Percentiles rank a stretch among this genome's conserved stretches.
Evolutionary conservation across 306 rosid species (phyloP).

Genomic region (Ochetophila trinervis): DNA sequence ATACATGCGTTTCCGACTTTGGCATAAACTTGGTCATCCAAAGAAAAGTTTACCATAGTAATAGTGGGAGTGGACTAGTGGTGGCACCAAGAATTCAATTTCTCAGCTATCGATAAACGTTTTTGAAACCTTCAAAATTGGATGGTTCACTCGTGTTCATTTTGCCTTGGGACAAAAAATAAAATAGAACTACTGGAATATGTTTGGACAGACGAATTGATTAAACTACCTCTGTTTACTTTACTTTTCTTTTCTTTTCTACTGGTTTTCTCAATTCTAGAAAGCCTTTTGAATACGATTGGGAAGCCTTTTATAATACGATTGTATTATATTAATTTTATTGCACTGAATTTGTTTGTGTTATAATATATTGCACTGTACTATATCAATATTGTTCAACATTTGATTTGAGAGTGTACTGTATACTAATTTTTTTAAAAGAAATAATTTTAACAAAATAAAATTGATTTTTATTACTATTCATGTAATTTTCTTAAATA

Average conservation of each 20-base stretch:
- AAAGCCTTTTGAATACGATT: too few relatives aligned
- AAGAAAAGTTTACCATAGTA: slow-evolving; percentile 38
- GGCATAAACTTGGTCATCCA: slow-evolving; percentile 38
- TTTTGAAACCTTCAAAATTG: slow-evolving; percentile 70
- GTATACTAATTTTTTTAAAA: too few relatives aligned
- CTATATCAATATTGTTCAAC: too few relatives aligned
- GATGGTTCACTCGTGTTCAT: slow-evolving; percentile 83
- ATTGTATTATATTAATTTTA: too few relatives aligned
- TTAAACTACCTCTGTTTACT: slow-evolving; percentile 36
- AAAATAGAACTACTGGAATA: slow-evolving; percentile 35
- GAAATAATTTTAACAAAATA: too few relatives aligned
- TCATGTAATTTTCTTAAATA: too few relatives aligned
- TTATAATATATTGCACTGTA: too few relatives aligned
- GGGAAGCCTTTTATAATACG: too few relatives aligned
- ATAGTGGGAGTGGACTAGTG: slow-evolving; percentile 51
- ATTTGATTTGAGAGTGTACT: too few relatives aligned
- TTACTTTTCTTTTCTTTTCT: slow-evolving; percentile 21
- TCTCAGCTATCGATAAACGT: slow-evolving; percentile 53
- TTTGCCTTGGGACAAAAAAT: slow-evolving; percentile 35
- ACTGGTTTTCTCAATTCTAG: slow-evolving; percentile 28
- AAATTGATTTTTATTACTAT: too few relatives aligned
- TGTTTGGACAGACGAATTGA: slow-evolving; percentile 42
- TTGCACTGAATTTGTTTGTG: too few relatives aligned
- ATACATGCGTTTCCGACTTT: background rate
- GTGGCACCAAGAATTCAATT: slow-evolving; percentile 54